These are phyloP conservation scores for Penicillium crystallinum DNA, from an alignment of 495 filamentous ascomycete species.

Conservation along the genomic window DNA sequence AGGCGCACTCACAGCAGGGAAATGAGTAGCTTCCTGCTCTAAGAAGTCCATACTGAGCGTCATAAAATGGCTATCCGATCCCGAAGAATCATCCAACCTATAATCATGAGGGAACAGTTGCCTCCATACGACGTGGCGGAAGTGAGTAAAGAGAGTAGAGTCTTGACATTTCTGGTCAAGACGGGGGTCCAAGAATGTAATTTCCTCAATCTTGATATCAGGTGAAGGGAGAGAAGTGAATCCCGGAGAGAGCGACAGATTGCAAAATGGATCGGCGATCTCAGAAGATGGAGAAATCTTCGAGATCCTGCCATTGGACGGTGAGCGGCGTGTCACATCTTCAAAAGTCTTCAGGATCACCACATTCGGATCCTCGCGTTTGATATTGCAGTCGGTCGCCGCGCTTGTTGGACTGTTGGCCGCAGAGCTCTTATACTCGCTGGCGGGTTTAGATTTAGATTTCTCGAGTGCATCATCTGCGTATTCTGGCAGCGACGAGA, in stretches of 20 bases:
- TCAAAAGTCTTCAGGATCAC: constrained; percentile 48
- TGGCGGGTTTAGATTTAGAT: constrained; percentile 9
- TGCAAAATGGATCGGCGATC: constrained; percentile 27
- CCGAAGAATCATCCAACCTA: constrained; percentile 18
- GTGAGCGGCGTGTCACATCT: constrained; percentile 35
- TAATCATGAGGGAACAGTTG: constrained; percentile 32
- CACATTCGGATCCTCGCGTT: constrained; percentile 36
- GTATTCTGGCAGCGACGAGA: constrained; percentile 51
- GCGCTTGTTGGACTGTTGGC: constrained; percentile 17
- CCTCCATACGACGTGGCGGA: constrained; percentile 39
- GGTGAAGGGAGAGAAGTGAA: constrained; percentile 17
- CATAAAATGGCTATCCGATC: constrained; percentile 23
- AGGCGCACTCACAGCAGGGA: constrained; percentile 45
- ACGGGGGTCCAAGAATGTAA: constrained; percentile 11
- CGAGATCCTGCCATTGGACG: constrained; percentile 22
- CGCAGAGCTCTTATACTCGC: constrained; percentile 18
- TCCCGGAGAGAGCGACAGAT: constrained; percentile 20
- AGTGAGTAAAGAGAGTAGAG: constrained; percentile 37
- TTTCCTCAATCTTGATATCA: constrained; percentile 13
- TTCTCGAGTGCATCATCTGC: constrained; percentile 27
- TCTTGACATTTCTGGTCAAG: constrained; percentile 29
- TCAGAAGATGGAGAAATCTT: constrained; percentile 35
- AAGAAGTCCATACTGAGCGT: constrained; percentile 41
- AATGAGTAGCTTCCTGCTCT: constrained; percentile 44
- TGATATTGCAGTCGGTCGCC: constrained; percentile 8